Evolutionary conservation across 1,284 basidiomycete species (phyloP), one percentile per base, ranked within the genome.

Genomic region (Fomitopsis betulina): DNA sequence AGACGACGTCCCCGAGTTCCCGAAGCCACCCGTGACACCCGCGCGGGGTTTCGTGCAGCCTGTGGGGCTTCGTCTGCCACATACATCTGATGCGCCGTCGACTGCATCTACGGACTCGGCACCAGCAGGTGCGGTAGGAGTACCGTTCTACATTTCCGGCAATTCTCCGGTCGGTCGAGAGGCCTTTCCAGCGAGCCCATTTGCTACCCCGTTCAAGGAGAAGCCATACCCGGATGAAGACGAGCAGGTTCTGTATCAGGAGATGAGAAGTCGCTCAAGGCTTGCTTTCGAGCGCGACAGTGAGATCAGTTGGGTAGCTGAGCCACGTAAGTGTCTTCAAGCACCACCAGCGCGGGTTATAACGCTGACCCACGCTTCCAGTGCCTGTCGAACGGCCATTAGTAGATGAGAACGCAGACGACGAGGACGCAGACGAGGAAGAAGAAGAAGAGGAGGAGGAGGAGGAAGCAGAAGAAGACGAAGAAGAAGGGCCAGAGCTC

Each of bases 261-360:
- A 79, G 8, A 52, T 59, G 25, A 38, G 82, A 79, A 64, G 76
- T 58, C 50, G 62, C 49, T 59, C 64, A 23, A 50, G 67, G 47
- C 57, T 67, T 33, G 61, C 73, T 19, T 77, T 73, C 59, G 83
- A 70, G 19, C 68, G 67, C 49, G 72, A 86, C 21, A 80, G 87
- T 62, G 83, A 89, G 67, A 86, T 88, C 52, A 91, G 88, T 63
- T 91, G 89, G 88, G 75, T 88, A 40, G 86, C 86, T 39, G 81
- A 85, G 47, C 84, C 80, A 68, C 84, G 88, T 89, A 57, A 68
- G 64, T 53, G 23, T 57, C 17, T 53, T 27, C 25, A 40, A 37
- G 37, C 17, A n/a, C 27, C n/a, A 42, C 55, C 21, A 13, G 3
- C 27, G 25, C 17, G 12, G 25, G 6, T 2, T 13, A 7, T n/a